Base-by-base conservation (phyloP, 2,329 filamentous ascomycete genomes). In the Periconia digitata region DNA sequence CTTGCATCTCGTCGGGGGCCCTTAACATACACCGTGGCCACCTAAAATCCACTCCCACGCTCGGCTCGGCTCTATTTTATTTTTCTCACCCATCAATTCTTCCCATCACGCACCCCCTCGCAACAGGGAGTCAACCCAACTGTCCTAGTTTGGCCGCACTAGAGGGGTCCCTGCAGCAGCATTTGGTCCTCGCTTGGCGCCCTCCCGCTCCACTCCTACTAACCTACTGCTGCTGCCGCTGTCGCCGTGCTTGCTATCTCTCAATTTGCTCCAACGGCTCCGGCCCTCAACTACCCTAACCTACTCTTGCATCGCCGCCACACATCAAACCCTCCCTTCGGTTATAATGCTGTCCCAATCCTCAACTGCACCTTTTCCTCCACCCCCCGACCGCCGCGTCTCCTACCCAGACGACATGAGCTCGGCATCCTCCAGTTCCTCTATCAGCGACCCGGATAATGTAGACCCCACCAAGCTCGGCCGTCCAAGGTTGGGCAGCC, bases 401-500 rank as follows among this genome's bases (percentile, higher is more conserved):
- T 66, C 62, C 27, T 67, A 66, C 46, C 56, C 62, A 48, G 68
- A 70, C 64, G 60, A 68, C 59, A 71, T 70, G 67, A 67, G 64
- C 51, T 65, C 67, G 18, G 60, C 64, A 43, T 69, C 66, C 43
- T 79, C 76, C 20, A 75, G 74, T 20, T 71, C 72, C 22, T 79
- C 76, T 37, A 72, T 75, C 58, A 68, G 62, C 54, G 62, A 64
- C 38, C 51, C 52, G 40, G 67, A 69, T 53, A 60, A 62, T 18
- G 74, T 72, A 46, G 78, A 80, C 66, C 71, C 72, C 49, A 71
- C 56, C 72, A 64, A 77, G 58, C 73, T 74, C 39, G 69, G 77
- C 53, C 83, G 89, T 29, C 89, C 89, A 22, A 81, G 82, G 47
- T 76, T 92, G 50, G 83, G 83, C 16, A 88, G 83, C 59, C 82